Percentiles rank a stretch among this genome's conserved stretches.
Evolutionary conservation across 1,284 basidiomycete species (phyloP).

Genomic region (Cutaneotrichosporon sp.): DNA sequence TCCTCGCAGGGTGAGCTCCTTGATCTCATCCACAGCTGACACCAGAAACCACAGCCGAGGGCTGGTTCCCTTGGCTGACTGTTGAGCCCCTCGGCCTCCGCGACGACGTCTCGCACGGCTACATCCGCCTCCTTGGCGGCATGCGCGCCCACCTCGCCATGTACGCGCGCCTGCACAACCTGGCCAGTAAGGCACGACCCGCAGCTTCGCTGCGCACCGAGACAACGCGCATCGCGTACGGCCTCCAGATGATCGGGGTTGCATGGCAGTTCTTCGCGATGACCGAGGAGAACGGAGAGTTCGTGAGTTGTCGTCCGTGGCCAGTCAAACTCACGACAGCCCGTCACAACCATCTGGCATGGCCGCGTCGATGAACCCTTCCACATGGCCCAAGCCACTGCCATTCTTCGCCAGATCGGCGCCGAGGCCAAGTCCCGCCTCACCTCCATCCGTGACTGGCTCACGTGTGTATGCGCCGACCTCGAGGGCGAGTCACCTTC

Average conservation of each 20-base stretch:
- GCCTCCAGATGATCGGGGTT: constrained; percentile 3
- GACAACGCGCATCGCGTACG: neutral
- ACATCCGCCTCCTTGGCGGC: constrained; percentile 4
- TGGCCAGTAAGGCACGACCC: neutral
- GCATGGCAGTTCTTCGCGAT: constrained; percentile 8
- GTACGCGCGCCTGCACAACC: constrained; percentile 3
- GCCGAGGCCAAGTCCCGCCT: constrained; percentile 1
- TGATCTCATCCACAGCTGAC: neutral
- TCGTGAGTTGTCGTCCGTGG: too few species aligned
- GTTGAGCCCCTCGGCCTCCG: constrained; percentile 8
- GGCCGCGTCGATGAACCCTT: constrained; percentile 4
- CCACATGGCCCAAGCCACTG: neutral
- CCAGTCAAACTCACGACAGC: constrained; percentile 3
- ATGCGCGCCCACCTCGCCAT: constrained; percentile 12
- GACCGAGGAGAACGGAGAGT: constrained; percentile 3
- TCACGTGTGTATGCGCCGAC: constrained; percentile 1
- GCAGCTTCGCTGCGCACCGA: neutral
- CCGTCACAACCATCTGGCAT: constrained; percentile 7
- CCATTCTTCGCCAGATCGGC: constrained; percentile 8
- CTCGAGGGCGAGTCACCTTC: neutral
- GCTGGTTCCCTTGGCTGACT: constrained; percentile 15
- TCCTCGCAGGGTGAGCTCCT: neutral
- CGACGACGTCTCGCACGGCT: neutral
- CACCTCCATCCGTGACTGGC: neutral
- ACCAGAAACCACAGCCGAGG: neutral